Evolutionary conservation across 129 eudicot genomes (phyloP).

Genomic region (Tanacetum coccineum): DNA sequence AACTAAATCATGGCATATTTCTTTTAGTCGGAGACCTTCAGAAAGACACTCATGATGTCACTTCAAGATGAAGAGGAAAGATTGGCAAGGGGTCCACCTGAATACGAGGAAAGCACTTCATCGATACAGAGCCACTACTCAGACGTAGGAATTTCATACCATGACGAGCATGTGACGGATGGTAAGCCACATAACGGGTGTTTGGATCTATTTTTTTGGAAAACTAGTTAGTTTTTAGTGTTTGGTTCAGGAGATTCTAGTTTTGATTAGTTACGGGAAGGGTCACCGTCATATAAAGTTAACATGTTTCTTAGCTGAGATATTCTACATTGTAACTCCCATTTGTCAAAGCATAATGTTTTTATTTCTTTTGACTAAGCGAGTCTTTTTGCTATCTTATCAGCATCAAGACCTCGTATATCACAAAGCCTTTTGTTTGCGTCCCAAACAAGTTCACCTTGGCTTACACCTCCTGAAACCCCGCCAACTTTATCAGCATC

Average conservation of each 20-base stretch:
- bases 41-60: slow-evolving; percentile 86
- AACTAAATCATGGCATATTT: slow-evolving; percentile 10
- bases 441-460: slow-evolving; percentile 81
- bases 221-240: not conserved
- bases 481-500: slow-evolving; percentile 84
- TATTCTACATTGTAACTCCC: no score
- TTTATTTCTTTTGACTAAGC: not conserved
- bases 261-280: not conserved
- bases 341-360: not conserved
- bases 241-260: not conserved
- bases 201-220: slow-evolving; percentile 27
- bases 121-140: slow-evolving; percentile 50
- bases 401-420: slow-evolving; percentile 68
- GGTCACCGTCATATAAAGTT: no score
- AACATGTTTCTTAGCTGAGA: no score
- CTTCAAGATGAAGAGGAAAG: slow-evolving; percentile 86
- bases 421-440: slow-evolving; percentile 65
- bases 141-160: slow-evolving; percentile 42
- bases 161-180: slow-evolving; percentile 45
- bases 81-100: no score
- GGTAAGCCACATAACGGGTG: no score
- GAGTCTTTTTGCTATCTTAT: not conserved
- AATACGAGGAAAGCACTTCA: slow-evolving; percentile 39
- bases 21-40: slow-evolving; percentile 84
- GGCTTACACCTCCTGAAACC: slow-evolving; percentile 85